Evolutionary conservation across 2,329 filamentous ascomycete species (phyloP), one percentile per base, ranked within the genome.

Genomic region (Amesomyces nigricolor): DNA sequence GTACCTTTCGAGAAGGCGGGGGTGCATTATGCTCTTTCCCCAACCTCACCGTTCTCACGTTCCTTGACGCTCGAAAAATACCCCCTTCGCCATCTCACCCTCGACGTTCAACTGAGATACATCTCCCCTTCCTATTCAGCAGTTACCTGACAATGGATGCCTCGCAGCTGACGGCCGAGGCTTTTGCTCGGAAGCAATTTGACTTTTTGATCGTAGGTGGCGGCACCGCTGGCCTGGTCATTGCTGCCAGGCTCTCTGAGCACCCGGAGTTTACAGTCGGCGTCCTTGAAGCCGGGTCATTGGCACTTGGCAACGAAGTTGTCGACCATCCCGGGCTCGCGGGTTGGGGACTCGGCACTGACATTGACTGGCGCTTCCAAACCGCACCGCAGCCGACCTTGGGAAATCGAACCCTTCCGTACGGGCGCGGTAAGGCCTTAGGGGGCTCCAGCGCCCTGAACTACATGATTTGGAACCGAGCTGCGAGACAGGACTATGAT

Each of bases 401-500:
- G 4, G 66, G 61, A 2, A 71, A 75, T 0, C 71, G 77, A 45
- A 65, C 49, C 29, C 61, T 78, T 19, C 61, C 69, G 9, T 76
- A 71, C 70, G 70, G 72, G 0, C 65, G 74, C 13, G 22, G 22
- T 26, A 26, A 26, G 6, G 77, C 81, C 0, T 73, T 88, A 0
- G 86, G 86, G 16, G 86, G 85, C 6, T 82, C 83, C 6, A 80
- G 76, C 14, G 78, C 78, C 0, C 73, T 85, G 47, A 84, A 85
- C 60, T 80, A 78, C 59, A 79, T 83, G 77, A 77, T 80, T 47
- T 75, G 73, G 71, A 74, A 73, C 51, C 72, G 76, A 32, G 77
- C 73, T 6, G 72, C 70, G 47, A 68, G 63, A 37, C 71, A 71
- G 37, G 78, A 82, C 44, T 78, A 80, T 45, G 76, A 85, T 65